Evolutionary conservation across 495 filamentous ascomycete species (phyloP), one percentile per base, ranked within the genome.

Genomic region (Diplogelasinospora grovesii): DNA sequence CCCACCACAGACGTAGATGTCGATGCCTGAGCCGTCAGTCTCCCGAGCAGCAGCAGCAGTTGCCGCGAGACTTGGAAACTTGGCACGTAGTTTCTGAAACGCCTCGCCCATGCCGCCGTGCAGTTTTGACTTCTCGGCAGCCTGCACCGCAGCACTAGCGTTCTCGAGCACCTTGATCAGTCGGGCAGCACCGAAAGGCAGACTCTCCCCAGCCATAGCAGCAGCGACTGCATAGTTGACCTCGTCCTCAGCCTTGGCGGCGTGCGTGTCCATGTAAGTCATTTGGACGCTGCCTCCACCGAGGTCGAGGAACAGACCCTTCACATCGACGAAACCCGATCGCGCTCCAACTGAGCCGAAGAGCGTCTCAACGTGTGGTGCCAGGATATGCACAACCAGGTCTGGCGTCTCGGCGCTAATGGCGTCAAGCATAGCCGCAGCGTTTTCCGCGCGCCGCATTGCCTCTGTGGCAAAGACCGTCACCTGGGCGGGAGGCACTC

Each of bases 261-360:
- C 70, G 52, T 50, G 77, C 1, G 81, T 78, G 34, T 80, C 66
- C 54, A 95, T 71, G 74, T 87, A 94, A 5, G 85, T 87, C 65
- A 95, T 79, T 63, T 96, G 89, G 38, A 87, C 85, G 49, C 86
- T 93, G 1, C 89, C 89, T 2, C 89, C 89, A 2, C 89, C 89
- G 0, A 96, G 73, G 55, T 96, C 89, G 61, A 96, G 83, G 15
- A 90, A 83, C 15, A 96, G 62, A 0, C 86, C 79, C 20, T 69
- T 52, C 10, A 68, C 61, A 21, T 72, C 54, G 6, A 65, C 63
- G 37, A 89, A 82, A 8, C 81, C 82, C 46, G 84, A 88, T 21
- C 87, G 79, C 15, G 92, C 81, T 1, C 89, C 89, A 70, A 86
- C 48, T 2, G 89, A 83, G 2, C 89, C 89, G 21, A 94, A 75